These are phyloP conservation scores for Tanacetum coccineum DNA, from an alignment of 129 eudicot species.

Conservation along the genomic window DNA sequence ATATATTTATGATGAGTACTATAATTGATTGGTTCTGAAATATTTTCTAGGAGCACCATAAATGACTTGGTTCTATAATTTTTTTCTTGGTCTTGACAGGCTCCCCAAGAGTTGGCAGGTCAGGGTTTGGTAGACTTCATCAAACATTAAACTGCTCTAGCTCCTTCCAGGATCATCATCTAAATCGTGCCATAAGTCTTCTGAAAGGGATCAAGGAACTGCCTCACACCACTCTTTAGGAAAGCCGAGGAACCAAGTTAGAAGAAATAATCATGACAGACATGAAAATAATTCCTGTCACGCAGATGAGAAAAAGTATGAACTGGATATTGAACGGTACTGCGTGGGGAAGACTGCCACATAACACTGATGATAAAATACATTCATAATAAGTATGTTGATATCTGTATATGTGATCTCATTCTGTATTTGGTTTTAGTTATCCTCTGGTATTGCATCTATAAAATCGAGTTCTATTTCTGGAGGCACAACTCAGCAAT, in stretches of 20 bases:
- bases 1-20: neutral
- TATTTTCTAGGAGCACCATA: neutral
- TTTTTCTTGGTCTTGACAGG: constrained; percentile 27
- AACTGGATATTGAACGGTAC: constrained; percentile 57
- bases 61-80: constrained; percentile 2
- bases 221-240: constrained; percentile 29
- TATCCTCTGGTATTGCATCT: neutral
- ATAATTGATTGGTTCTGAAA: neutral
- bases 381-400: constrained; percentile 61
- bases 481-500: constrained; percentile 58
- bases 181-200: constrained; percentile 32
- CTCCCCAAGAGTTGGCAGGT: constrained; percentile 27
- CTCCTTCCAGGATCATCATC: constrained; percentile 35
- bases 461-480: constrained; percentile 7
- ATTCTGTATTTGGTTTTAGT: neutral
- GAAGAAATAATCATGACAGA: constrained; percentile 41
- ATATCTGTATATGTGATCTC: neutral
- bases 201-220: constrained; percentile 24
- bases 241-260: constrained; percentile 35
- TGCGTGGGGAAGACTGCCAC: constrained; percentile 46
- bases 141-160: constrained; percentile 31
- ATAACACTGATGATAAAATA: constrained; percentile 62
- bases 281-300: constrained; percentile 39
- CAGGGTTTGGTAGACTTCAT: constrained; percentile 24
- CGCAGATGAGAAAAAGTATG: constrained; percentile 46